Evolutionary conservation across 2,329 filamentous ascomycete genomes (phyloP), one percentile per base, ranked within the genome.

Genomic region (Trichoderma asperellum): DNA sequence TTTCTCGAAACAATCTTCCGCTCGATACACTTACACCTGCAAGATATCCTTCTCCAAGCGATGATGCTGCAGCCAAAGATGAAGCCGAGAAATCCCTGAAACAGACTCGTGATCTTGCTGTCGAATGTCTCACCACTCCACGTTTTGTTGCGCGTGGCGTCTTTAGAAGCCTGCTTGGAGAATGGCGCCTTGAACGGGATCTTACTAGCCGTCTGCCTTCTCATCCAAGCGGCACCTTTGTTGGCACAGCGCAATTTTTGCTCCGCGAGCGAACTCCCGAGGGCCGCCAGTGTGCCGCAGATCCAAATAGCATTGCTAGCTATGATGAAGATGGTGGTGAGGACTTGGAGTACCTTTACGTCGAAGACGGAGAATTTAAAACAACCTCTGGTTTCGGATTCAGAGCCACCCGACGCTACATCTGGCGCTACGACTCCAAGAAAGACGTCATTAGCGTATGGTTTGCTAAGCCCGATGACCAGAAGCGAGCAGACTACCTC

Each of bases 91-190:
- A 74, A 12, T 87, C 83, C 27, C 81, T 85, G 10, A 77, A 75
- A 10, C 83, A 85, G 72, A 86, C 85, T 40, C 80, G 82, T 43
- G 76, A 76, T 0, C 77, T 84, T 0, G 78, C 83, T 1, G 71
- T 78, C 0, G 82, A 79, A 0, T 84, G 81, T 1, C 77, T 86
- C 18, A 81, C 77, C 1, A 79, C 78, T 2, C 79, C 80, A 0
- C 79, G 80, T 3, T 92, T 89, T 70, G 85, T 92, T 2, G 83
- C 90, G 0, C 82, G 85, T 4, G 91, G 90, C 5, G 86, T 92
- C 0, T 95, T 93, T 76, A 82, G 90, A 70, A 90, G 87, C 8
- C 82, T 95, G 1, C 86, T 92, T 40, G 92, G 92, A 7, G 82
- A 83, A 4, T 95, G 92, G 92, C 84, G 79, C 3, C 82, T 93